Evolutionary conservation across 2,329 filamentous ascomycete genomes (phyloP), one percentile per base, ranked within the genome.

Genomic region (Colletotrichum karsti): DNA sequence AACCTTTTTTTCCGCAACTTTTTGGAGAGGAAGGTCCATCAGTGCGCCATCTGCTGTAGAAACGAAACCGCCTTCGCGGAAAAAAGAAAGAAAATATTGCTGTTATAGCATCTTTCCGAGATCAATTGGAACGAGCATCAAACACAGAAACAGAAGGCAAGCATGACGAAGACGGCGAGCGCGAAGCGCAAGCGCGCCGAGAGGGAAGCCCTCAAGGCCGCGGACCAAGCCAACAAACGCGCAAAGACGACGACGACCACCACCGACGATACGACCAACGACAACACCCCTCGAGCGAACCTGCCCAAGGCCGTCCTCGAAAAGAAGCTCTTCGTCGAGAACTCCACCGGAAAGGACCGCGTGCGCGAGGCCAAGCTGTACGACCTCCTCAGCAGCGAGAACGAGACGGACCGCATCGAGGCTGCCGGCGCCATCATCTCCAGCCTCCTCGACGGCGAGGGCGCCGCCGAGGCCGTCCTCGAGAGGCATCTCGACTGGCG

Each of bases 401-500:
- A 90, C 71, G 78, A 80, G 18, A 77, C 79, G 13, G 85, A 90
- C 46, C 84, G 90, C 50, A 83, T 91, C 26, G 80, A 82, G 22
- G 89, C 90, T 7, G 90, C 88, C 30, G 84, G 86, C 68, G 86
- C 84, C 22, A 86, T 91, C 33, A 78, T 91, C 6, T 86, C 85
- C 0, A 85, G 85, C 7, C 82, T 91, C 2, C 75, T 91, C 1
- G 83, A 78, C 41, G 82, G 80, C 46, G 79, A 87, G 20, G 80
- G 81, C 33, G 85, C 85, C 4, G 70, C 83, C 3, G 88, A 91
- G 75, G 73, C 80, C 1, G 85, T 88, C 3, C 80, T 91, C 13
- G 78, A 84, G 72, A 82, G 88, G 66, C 89, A 91, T 72, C 80
- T 91, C 30, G 87, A 89, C 70, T 88, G 88, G 75, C 87, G 92